These are phyloP conservation scores for Anthracocystis panici-leucophaei DNA, from an alignment of 1,284 basidiomycete genomes.

Conservation along the genomic window DNA sequence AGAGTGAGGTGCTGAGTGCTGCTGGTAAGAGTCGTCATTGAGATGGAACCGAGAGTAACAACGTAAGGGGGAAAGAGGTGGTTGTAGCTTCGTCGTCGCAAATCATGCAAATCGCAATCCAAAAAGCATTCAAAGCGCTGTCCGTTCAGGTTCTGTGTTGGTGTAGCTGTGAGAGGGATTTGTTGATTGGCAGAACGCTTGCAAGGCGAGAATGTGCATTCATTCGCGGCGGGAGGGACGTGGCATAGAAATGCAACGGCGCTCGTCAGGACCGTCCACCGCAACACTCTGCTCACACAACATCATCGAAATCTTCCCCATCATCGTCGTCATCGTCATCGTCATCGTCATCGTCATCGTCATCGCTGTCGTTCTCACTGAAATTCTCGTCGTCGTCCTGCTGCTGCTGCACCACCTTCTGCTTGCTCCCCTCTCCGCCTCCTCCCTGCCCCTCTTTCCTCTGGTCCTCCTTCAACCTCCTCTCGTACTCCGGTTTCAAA, in stretches of 20 bases:
- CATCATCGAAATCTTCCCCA: conserved; percentile 47
- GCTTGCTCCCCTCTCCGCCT: background rate
- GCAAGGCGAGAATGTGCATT: too few species aligned
- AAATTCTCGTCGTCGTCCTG: conserved; percentile 36
- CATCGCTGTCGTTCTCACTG: conserved; percentile 38
- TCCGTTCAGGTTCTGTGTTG: too few species aligned
- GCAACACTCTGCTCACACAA: conserved; percentile 1
- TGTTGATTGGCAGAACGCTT: too few species aligned
- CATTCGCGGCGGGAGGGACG: too few species aligned
- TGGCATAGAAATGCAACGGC: too few species aligned
- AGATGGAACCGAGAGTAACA: background rate
- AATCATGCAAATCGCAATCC: too few species aligned
- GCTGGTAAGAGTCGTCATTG: conserved; percentile 40
- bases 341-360: too few species aligned
- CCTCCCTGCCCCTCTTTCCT: conserved; percentile 7
- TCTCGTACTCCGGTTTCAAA: conserved; percentile 63
- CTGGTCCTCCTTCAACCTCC: conserved; percentile 28
- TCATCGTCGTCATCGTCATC: conserved; percentile 41
- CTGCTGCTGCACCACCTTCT: background rate
- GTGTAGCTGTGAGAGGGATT: too few species aligned
- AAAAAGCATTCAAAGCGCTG: too few species aligned
- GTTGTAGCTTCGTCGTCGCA: background rate
- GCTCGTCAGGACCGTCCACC: too few species aligned
- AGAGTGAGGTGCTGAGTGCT: conserved; percentile 36
- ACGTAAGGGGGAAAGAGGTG: background rate